phyloP scores from a whole-genome alignment of 1,284 basidiomycete species.

The Leccinum fuscescens region DNA sequence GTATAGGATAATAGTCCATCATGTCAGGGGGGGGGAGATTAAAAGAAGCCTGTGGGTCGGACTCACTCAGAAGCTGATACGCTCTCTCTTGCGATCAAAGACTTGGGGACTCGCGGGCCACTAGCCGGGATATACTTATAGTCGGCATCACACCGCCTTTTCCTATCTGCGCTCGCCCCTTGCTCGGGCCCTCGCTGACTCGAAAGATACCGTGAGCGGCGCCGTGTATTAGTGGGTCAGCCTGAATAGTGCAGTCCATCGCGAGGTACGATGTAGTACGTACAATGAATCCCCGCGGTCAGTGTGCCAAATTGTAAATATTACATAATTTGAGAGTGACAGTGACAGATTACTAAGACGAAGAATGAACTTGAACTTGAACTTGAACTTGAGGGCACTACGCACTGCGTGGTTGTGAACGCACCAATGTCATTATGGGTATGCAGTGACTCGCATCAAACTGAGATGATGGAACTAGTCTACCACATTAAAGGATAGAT shows the following conservation, averaged over 20 bases:
- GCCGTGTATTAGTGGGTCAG: background rate
- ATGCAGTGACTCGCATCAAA: background rate
- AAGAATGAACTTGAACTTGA: too few relatives aligned
- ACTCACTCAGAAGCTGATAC: background rate
- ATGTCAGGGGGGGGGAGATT: too few relatives aligned
- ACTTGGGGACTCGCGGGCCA: background rate
- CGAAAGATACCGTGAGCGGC: background rate
- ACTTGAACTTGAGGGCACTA: too few relatives aligned
- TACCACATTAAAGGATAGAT: background rate
- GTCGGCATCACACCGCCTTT: background rate
- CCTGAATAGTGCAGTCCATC: background rate
- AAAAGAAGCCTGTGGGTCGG: background rate
- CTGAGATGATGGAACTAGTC: background rate
- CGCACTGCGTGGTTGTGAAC: background rate
- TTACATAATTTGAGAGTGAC: too few relatives aligned
- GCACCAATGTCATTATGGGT: background rate
- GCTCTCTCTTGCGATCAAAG: background rate
- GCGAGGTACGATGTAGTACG: background rate
- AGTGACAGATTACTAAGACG: too few relatives aligned
- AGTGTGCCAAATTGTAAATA: too few relatives aligned
- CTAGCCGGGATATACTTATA: background rate
- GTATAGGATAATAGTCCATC: background rate
- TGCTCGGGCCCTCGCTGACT: background rate
- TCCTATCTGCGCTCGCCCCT: background rate
- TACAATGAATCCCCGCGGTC: background rate